These are phyloP conservation scores for Beauveria sp. DNA, from an alignment of 2,329 filamentous ascomycete species.

Conservation along the genomic window DNA sequence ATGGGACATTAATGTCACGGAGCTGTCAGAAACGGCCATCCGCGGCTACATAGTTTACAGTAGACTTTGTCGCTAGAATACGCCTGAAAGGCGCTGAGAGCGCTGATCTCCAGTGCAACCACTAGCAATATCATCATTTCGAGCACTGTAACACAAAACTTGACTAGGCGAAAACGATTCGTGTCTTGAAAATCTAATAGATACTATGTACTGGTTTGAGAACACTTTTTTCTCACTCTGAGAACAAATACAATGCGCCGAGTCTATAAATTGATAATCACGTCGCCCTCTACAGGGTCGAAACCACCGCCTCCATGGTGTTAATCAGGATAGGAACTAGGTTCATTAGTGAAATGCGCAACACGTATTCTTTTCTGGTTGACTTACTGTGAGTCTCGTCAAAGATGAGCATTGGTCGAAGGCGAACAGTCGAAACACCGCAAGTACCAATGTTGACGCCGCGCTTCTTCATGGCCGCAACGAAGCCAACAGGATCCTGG, in stretches of 20 bases:
- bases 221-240: not conserved
- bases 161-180: not conserved
- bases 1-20: not conserved
- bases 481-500: conserved; percentile 58
- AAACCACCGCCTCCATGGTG: conserved; percentile 23
- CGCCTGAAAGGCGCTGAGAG: not conserved
- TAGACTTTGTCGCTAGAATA: not conserved
- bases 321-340: conserved; percentile 20
- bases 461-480: conserved; percentile 61
- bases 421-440: conserved; percentile 59
- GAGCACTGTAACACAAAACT: not conserved
- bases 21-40: not conserved
- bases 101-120: no score
- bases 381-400: conserved; percentile 36
- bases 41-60: not conserved
- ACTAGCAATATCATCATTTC: no score
- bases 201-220: not conserved
- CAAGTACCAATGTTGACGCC: conserved; percentile 75
- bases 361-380: not conserved
- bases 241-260: not conserved
- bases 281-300: conserved; percentile 14
- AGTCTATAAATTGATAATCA: not conserved
- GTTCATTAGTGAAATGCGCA: not conserved
- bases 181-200: not conserved
- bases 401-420: conserved; percentile 64